These are phyloP conservation scores for Candida hungchunana DNA, from an alignment of 805 yeast species.

Conservation along the genomic window DNA sequence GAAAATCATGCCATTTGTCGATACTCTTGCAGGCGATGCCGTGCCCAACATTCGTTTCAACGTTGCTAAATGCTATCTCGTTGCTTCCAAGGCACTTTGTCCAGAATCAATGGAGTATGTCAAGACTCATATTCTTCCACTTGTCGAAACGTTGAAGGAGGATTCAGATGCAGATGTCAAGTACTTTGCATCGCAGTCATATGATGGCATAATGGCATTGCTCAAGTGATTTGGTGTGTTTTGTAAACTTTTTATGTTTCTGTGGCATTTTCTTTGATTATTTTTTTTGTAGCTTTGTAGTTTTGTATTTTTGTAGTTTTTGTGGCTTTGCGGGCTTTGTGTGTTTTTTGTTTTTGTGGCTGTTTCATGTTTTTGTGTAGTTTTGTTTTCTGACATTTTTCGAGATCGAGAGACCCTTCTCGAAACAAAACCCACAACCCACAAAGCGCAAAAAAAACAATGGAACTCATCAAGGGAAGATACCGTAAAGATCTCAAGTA, in stretches of 20 bases:
- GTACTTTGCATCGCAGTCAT: conserved; percentile 71
- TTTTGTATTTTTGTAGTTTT: too few relatives aligned
- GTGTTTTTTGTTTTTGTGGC: too few relatives aligned
- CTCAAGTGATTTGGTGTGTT: too few relatives aligned
- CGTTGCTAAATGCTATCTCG: conserved; percentile 78
- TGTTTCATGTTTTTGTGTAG: too few relatives aligned
- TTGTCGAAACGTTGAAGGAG: conserved; percentile 55
- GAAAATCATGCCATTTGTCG: conserved; percentile 76
- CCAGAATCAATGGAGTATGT: conserved; percentile 33
- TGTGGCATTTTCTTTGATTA: too few relatives aligned
- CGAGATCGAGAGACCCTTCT: too few relatives aligned
- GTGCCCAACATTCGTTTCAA: conserved; percentile 96
- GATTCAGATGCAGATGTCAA: conserved; percentile 90
- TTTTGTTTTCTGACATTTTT: too few relatives aligned
- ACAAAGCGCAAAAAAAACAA: too few relatives aligned
- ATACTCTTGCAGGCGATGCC: conserved; percentile 65
- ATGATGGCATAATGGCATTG: conserved; percentile 28
- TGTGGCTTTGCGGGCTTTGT: too few relatives aligned
- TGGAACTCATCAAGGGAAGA: conserved; percentile 25
- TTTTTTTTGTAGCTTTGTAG: too few relatives aligned
- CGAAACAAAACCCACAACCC: too few relatives aligned
- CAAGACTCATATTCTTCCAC: conserved; percentile 52
- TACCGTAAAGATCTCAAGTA: conserved; percentile 26
- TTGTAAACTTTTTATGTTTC: too few relatives aligned
- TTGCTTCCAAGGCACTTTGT: conserved; percentile 50